phyloP scores from a whole-genome alignment of 257 asterid genomes.

The Plantago elongata region DNA sequence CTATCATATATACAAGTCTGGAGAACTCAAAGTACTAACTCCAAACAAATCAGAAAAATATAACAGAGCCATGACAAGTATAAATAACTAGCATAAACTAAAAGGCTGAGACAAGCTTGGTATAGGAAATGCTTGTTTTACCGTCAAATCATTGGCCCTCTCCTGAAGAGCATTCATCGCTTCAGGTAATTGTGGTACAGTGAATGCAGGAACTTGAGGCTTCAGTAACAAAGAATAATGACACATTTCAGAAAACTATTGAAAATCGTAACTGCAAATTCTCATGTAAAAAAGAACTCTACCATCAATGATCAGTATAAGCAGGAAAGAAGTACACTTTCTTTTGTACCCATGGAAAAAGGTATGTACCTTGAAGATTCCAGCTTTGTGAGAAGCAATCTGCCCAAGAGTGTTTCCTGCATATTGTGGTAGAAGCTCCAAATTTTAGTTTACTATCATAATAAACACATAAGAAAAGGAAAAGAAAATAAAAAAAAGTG shows the following conservation, averaged over 20 bases:
- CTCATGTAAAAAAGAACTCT: slow-evolving; percentile 22
- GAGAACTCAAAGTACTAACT: background rate
- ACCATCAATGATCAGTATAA: slow-evolving; percentile 22
- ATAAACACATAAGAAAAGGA: slow-evolving; percentile 1
- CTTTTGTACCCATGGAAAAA: slow-evolving; percentile 18
- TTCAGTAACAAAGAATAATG: slow-evolving; percentile 55
- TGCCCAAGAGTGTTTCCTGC: slow-evolving; percentile 54
- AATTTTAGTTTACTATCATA: slow-evolving; percentile 14
- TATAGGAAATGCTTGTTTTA: slow-evolving; percentile 13
- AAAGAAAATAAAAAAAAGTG: background rate
- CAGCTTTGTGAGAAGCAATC: slow-evolving; percentile 95
- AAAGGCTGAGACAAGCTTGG: slow-evolving; percentile 8
- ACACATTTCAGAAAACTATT: slow-evolving; percentile 41
- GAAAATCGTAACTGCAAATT: slow-evolving; percentile 34
- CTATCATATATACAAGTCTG: background rate
- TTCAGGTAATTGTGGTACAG: slow-evolving; percentile 72
- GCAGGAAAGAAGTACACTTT: slow-evolving; percentile 8
- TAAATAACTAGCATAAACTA: background rate
- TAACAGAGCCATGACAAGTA: background rate
- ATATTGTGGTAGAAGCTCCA: slow-evolving; percentile 5
- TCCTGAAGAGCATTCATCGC: slow-evolving; percentile 75
- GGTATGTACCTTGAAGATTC: slow-evolving; percentile 68
- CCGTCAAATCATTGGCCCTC: slow-evolving; percentile 57
- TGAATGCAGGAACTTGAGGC: slow-evolving; percentile 85
- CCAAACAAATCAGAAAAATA: background rate